Evolutionary conservation across 441 rosid species (phyloP), one percentile per base, ranked within the genome.

Genomic region (Cnidoscolus chayamansa): DNA sequence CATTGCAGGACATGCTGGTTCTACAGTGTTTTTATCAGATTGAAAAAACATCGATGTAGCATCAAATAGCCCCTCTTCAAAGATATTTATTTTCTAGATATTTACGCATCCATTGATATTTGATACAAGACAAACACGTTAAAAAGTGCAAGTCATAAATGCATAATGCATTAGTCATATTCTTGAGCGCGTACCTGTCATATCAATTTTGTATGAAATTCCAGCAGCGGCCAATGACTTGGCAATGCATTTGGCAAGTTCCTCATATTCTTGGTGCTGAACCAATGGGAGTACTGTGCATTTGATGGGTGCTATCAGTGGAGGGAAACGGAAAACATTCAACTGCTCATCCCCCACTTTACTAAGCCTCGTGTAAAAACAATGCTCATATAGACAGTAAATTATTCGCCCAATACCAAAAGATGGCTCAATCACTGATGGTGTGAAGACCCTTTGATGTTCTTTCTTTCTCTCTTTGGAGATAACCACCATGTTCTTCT

Each of bases 391-490:
- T 2, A 6, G 45, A 68, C 89, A 86, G 69, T 86, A 84, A 68
- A 84, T 86, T 20, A 83, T 87, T 35, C 87, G 78, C 10, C 88
- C 89, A 67, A 84, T 83, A 25, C 87, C 89, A 25, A 86, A 83
- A 13, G 87, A 84, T 16, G 89, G 89, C 67, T 87, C 89, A 19
- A 87, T 81, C 65, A 87, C 88, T 4, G 89, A 84, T n/a, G 91
- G 91, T 1, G 89, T 87, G 73, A 89, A 89, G 63, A 82, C 84
- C 51, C 91, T 83, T 75, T 87, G 89, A 67, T 89, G 86, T 79
- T 84, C 91, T 70, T 84, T 86, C 88, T 25, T 79, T 74, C 77
- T 87, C 84, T 87, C 86, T 82, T 84, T 89, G 10, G 86, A 81
- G 75, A 89, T 89, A 8, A 72, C 67, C 37, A 89, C 83, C 94